Percentiles rank a stretch among this genome's conserved stretches.
phyloP scores from a whole-genome alignment of 2,329 filamentous ascomycete genomes.

The Paramyrothecium roridum region DNA sequence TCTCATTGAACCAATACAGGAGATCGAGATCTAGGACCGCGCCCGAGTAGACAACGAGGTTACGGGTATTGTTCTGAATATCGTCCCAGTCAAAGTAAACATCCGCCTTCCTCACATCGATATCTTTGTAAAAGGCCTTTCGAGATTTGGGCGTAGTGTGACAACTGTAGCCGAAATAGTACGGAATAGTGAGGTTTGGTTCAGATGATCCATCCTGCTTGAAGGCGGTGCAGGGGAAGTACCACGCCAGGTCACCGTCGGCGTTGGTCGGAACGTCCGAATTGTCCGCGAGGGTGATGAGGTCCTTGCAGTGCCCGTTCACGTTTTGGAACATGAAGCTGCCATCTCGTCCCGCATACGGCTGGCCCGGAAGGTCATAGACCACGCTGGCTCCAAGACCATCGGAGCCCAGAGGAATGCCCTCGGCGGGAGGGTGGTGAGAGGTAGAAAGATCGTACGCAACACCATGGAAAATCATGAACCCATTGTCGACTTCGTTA shows the following conservation, averaged over 20 bases:
- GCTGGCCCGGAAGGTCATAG: conserved; percentile 71
- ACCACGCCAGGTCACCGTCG: conserved; percentile 81
- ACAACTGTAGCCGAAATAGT: conserved; percentile 84
- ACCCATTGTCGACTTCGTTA: conserved; percentile 77
- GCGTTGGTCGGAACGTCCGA: conserved; percentile 79
- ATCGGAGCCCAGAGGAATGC: conserved; percentile 58
- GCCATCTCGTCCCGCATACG: conserved; percentile 84
- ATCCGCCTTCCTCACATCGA: conserved; percentile 67
- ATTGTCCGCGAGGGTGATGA: conserved; percentile 69
- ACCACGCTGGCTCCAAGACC: conserved; percentile 70
- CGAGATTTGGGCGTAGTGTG: conserved; percentile 73
- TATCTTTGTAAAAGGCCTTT: conserved; percentile 68
- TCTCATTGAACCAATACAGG: conserved; percentile 83
- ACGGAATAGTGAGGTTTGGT: conserved; percentile 69
- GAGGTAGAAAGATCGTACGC: conserved; percentile 82
- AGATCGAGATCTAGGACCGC: conserved; percentile 89
- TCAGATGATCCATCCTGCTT: conserved; percentile 87
- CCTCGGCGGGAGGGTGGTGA: conserved; percentile 74
- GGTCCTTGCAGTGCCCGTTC: conserved; percentile 90
- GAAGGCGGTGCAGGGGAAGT: conserved; percentile 89
- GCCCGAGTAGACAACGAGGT: conserved; percentile 91
- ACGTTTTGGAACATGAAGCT: conserved; percentile 99
- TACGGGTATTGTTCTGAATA: conserved; percentile 81
- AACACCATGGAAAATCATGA: conserved; percentile 94
- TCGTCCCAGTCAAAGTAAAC: conserved; percentile 98